Base-by-base conservation (phyloP, 2,329 filamentous ascomycete genomes). In the Drechslerella stenobrocha region DNA sequence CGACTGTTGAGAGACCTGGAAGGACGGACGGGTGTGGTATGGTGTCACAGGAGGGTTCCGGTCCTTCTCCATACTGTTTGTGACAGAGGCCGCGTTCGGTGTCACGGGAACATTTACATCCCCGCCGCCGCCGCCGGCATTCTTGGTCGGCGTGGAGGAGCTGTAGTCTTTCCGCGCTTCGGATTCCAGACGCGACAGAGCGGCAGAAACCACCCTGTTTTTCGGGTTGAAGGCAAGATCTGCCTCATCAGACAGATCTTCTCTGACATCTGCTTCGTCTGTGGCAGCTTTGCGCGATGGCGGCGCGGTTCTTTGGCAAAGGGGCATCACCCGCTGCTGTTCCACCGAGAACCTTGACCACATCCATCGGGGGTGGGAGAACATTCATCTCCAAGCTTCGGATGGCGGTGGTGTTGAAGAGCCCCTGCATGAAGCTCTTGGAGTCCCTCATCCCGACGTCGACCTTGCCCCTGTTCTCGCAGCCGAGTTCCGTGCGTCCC, bases 381-480 rank as follows among this genome's bases (percentile, higher is more conserved):
- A 74, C 74, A 32, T 87, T 76, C 84, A 84, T 87, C 74, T 87
- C 85, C 2, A 87, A 73, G 83, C 87, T 87, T 72, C 84, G 86
- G 75, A 87, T 84, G 8, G 85, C 81, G 8, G 82, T 82, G 0
- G 84, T 86, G 4, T 81, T 83, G 71, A 87, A 87, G 5, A 86
- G 63, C 18, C 80, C 81, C 70, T 87, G 84, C 1, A 82, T 81
- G 59, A 86, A 83, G 1, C 84, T 85, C 72, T 83, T 83, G 0
- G 79, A 79, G 71, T 87, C 84, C 71, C 81, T 84, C 47, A 71
- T 47, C 3, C 73, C 73, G 26, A 70, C 63, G 52, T 74, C 73
- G 37, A 52, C 37, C 69, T 73, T 23, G 53, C 61, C 32, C 65
- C 70, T 37, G 37, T 60, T 34, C 26, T 46, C 22, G 44, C 44